These are phyloP conservation scores for Verticillium klebahnii DNA, from an alignment of 2,329 filamentous ascomycete genomes.

Conservation along the genomic window DNA sequence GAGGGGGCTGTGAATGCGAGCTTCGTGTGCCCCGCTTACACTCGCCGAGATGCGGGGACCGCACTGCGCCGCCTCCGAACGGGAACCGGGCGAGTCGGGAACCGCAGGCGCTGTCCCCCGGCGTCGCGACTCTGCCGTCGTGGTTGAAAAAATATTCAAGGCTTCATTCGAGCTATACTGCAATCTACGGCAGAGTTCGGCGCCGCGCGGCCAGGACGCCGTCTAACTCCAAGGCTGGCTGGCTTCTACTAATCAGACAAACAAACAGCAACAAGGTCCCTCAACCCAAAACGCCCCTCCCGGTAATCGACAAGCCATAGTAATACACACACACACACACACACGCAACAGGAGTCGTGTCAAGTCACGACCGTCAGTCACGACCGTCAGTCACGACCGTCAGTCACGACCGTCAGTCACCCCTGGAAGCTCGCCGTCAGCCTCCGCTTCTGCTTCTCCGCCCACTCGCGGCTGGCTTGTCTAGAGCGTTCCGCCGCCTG, in stretches of 20 bases:
- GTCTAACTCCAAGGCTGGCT: background rate
- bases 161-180: background rate
- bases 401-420: background rate
- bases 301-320: background rate
- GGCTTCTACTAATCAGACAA: background rate
- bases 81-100: too few species aligned
- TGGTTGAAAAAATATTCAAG: too few species aligned
- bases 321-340: background rate
- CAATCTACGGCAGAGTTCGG: background rate
- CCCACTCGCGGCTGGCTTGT: slow-evolving; percentile 56
- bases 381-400: background rate
- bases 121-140: too few species aligned
- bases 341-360: background rate
- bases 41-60: too few species aligned
- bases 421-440: background rate
- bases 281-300: background rate
- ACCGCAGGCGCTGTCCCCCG: too few species aligned
- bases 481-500: slow-evolving; percentile 59
- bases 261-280: background rate
- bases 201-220: background rate
- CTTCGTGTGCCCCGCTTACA: too few species aligned
- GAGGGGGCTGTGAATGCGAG: too few species aligned
- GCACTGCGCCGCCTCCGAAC: too few species aligned
- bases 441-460: slow-evolving; percentile 46
- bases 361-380: background rate